A percentile compares a stretch with the other conserved stretches of the same genome.
Conservation (phyloP, 164 flowering plant genomes). For the Litsea cubeba region DNA sequence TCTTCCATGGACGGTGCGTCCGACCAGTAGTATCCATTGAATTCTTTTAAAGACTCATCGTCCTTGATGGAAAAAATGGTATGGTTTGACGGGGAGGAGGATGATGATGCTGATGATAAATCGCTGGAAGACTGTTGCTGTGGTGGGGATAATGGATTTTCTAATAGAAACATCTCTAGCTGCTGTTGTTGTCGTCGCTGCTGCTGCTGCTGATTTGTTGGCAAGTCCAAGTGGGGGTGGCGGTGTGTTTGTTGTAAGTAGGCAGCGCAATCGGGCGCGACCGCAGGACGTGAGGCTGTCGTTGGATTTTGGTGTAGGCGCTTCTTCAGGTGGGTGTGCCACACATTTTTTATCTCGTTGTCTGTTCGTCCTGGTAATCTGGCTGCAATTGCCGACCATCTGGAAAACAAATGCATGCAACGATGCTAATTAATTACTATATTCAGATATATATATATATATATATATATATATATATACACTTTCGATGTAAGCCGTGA, state of each 20-base stretch:
- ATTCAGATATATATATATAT: too few relatives aligned
- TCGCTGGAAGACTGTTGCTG: constrained; percentile 32
- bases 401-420: constrained; percentile 9
- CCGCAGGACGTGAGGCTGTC: not conserved
- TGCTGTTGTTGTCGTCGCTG: too few relatives aligned
- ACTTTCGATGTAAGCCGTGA: too few relatives aligned
- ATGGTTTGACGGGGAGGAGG: constrained; percentile 1
- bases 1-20: constrained; percentile 17
- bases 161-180: too few relatives aligned
- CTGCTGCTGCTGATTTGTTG: too few relatives aligned
- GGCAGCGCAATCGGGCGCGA: not conserved
- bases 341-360: constrained; percentile 36
- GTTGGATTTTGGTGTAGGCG: constrained; percentile 22
- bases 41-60: constrained; percentile 19
- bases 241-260: not conserved
- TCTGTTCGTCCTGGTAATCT: constrained; percentile 36
- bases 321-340: constrained; percentile 39
- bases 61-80: constrained; percentile 11
- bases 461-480: too few relatives aligned
- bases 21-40: constrained; percentile 53
- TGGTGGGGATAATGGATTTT: constrained; percentile 23
- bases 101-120: constrained; percentile 13
- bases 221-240: too few relatives aligned
- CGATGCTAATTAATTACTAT: too few relatives aligned
- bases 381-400: constrained; percentile 36